These are phyloP conservation scores for Boletus subcaerulescens DNA, from an alignment of 768 basidiomycete species.

Conservation along the genomic window DNA sequence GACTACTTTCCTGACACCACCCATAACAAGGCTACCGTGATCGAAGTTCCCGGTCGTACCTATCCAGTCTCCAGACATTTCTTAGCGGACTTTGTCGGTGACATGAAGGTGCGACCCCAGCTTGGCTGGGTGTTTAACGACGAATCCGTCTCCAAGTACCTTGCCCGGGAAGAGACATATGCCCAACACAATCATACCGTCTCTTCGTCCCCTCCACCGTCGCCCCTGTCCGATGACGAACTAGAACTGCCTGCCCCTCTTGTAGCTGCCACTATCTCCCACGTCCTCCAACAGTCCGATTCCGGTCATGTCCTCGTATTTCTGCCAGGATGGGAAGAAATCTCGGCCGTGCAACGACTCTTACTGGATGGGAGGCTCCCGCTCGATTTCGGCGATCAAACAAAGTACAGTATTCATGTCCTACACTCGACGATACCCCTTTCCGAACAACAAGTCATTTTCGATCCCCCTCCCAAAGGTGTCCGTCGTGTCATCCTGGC, in stretches of 20 bases:
- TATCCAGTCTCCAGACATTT: conserved; percentile 84
- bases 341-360: conserved; percentile 63
- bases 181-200: not conserved
- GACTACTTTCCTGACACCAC: conserved; percentile 72
- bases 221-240: conserved; percentile 41
- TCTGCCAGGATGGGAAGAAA: conserved; percentile 93
- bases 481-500: conserved; percentile 86
- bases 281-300: conserved; percentile 68
- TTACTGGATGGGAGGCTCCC: conserved; percentile 53
- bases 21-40: conserved; percentile 60
- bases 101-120: conserved; percentile 40
- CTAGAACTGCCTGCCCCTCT: conserved; percentile 79
- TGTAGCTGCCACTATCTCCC: conserved; percentile 75
- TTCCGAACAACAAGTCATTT: conserved; percentile 85
- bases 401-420: conserved; percentile 67
- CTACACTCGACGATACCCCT: conserved; percentile 89
- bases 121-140: conserved; percentile 67
- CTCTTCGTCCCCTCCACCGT: conserved; percentile 1
- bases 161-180: conserved; percentile 53
- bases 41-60: conserved; percentile 87
- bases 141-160: conserved; percentile 66
- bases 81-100: conserved; percentile 71
- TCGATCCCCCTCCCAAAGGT: conserved; percentile 74
- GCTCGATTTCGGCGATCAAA: conserved; percentile 57
- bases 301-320: conserved; percentile 91